Conservation (phyloP, 768 basidiomycete species). For the Phaeotremella fagi region DNA sequence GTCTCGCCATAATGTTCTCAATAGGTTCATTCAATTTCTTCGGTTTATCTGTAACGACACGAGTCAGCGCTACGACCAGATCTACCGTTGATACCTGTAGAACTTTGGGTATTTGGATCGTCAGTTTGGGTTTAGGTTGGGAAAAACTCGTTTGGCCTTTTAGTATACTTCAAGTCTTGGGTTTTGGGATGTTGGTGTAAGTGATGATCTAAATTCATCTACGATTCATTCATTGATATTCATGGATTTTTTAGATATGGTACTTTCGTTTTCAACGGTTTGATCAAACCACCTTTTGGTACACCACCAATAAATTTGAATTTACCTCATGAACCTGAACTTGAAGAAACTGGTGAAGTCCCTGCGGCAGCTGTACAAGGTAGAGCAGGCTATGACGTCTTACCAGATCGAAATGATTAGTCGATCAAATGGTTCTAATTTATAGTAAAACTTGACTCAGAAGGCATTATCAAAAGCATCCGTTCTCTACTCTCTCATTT, state of each 20-base stretch:
- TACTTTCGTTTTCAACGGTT: conserved; percentile 89
- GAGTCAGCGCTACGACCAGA: conserved; percentile 87
- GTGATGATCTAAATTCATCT: conserved; percentile 43
- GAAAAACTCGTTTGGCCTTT: conserved; percentile 76
- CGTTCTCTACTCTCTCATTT: neutral
- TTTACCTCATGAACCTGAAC: conserved; percentile 59
- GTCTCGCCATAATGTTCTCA: conserved; percentile 66
- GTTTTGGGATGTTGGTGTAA: conserved; percentile 85
- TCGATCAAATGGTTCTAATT: too few species aligned
- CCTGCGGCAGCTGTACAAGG: conserved; percentile 66
- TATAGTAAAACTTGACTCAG: too few species aligned
- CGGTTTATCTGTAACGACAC: conserved; percentile 83
- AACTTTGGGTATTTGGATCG: conserved; percentile 85
- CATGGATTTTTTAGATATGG: conserved; percentile 60
- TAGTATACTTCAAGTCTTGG: conserved; percentile 72
- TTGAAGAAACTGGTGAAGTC: conserved; percentile 77
- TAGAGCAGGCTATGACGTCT: conserved; percentile 76
- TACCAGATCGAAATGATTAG: conserved; percentile 43
- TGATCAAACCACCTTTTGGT: conserved; percentile 66
- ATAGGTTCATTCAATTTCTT: conserved; percentile 85
- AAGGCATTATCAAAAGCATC: too few species aligned
- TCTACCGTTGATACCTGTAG: conserved; percentile 85
- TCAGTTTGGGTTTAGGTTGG: conserved; percentile 86
- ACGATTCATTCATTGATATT: conserved; percentile 1
- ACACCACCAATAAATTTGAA: conserved; percentile 52